These are phyloP conservation scores for Aegle marmelos DNA, from an alignment of 345 rosid genomes.

Conservation along the genomic window DNA sequence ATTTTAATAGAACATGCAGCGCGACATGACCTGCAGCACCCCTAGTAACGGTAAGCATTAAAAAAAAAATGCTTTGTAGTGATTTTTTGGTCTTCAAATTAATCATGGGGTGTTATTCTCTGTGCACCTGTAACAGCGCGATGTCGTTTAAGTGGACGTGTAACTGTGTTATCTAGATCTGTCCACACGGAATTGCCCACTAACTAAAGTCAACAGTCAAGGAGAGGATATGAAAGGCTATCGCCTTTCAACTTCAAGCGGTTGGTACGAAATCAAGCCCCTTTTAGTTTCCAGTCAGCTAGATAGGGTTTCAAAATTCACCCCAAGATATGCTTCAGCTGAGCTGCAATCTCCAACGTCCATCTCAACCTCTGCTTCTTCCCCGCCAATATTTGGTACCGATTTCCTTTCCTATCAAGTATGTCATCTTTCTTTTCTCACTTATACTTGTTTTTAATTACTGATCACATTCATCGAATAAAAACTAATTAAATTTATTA, in stretches of 20 bases:
- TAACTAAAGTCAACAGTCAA: too few relatives aligned
- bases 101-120: too few relatives aligned
- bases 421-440: not conserved
- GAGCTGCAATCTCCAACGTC: slow-evolving; percentile 13
- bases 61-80: too few relatives aligned
- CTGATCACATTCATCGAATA: not conserved
- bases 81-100: too few relatives aligned
- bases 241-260: not conserved
- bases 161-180: not conserved
- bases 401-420: slow-evolving; percentile 7
- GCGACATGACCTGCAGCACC: too few relatives aligned
- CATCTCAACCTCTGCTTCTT: not conserved
- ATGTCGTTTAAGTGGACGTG: not conserved
- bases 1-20: too few relatives aligned
- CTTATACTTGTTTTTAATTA: not conserved
- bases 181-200: not conserved
- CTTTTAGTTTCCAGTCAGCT: not conserved
- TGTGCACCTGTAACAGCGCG: too few relatives aligned
- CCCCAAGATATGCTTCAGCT: slow-evolving; percentile 7
- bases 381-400: not conserved
- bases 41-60: too few relatives aligned
- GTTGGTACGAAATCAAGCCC: not conserved
- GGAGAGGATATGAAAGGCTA: not conserved
- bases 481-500: not conserved
- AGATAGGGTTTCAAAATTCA: slow-evolving; percentile 7